Evolutionary conservation across 2,329 filamentous ascomycete genomes (phyloP).

Genomic region (Daldinia eschscholtzii): DNA sequence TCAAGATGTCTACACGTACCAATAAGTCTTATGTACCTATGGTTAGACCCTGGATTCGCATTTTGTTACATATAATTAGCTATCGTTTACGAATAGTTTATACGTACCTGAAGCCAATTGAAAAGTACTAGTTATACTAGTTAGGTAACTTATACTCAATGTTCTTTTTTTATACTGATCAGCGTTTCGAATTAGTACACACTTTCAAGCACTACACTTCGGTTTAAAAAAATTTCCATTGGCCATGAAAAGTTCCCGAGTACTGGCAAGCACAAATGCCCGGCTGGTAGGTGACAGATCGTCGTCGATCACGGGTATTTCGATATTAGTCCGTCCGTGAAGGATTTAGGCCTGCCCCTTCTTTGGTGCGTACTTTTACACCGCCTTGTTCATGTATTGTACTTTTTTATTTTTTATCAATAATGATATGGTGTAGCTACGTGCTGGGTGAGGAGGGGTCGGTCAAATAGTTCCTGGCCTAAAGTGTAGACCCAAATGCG

Average conservation of each 20-base stretch:
- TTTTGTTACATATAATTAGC: background rate
- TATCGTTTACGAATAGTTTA: background rate
- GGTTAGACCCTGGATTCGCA: no score
- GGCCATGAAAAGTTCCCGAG: background rate
- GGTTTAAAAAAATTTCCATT: background rate
- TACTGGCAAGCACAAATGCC: background rate
- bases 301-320: constrained; percentile 1
- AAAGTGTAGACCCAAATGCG: background rate
- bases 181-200: background rate
- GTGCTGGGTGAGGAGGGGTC: background rate
- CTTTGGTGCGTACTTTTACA: background rate
- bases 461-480: background rate
- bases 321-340: background rate
- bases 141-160: background rate
- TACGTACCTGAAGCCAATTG: background rate
- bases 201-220: background rate
- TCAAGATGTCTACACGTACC: no score
- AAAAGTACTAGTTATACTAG: background rate
- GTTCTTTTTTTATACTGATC: background rate
- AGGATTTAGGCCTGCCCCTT: background rate
- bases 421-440: background rate
- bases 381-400: background rate
- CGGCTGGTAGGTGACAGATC: background rate
- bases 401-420: background rate
- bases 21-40: no score